A percentile compares a stretch with the other conserved stretches of the same genome.
Evolutionary conservation across 108 stramenopile genomes (phyloP).

Genomic region (Thalassiosira profunda): DNA sequence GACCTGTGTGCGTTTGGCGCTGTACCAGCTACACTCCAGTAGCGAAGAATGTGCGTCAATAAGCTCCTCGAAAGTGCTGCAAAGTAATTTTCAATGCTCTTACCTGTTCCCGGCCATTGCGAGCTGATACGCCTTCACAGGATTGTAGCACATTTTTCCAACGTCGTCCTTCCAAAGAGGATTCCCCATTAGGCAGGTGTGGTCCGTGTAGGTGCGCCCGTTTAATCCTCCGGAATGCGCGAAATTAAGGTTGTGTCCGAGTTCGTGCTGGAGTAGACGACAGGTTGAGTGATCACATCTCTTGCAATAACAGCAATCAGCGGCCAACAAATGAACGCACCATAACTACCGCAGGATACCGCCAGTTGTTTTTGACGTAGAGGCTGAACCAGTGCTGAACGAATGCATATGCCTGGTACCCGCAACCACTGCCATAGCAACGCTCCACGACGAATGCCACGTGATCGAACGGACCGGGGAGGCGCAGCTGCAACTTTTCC

Average conservation of each 20-base stretch:
- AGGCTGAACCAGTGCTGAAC: slow-evolving; percentile 8
- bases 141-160: slow-evolving; percentile 10
- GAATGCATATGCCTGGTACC: slow-evolving; percentile 16
- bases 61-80: no score
- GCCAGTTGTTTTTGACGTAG: slow-evolving; percentile 1
- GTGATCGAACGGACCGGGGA: slow-evolving; percentile 15
- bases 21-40: no score
- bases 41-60: no score
- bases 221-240: background rate
- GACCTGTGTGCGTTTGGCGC: background rate
- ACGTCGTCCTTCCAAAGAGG: slow-evolving; percentile 1
- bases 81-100: no score
- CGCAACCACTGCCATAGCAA: slow-evolving; percentile 8
- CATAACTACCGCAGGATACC: background rate
- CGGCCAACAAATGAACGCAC: background rate
- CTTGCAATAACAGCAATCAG: background rate
- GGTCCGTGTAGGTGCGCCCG: background rate
- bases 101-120: no score
- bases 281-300: no score
- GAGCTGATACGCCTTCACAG: no score
- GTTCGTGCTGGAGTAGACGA: no score
- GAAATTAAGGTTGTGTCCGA: slow-evolving; percentile 8
- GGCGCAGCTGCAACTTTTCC: slow-evolving; percentile 3
- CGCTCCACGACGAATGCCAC: slow-evolving; percentile 3
- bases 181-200: slow-evolving; percentile 5